Base-by-base conservation (phyloP, 2,329 filamentous ascomycete genomes). In the Fusarium miscanthi region DNA sequence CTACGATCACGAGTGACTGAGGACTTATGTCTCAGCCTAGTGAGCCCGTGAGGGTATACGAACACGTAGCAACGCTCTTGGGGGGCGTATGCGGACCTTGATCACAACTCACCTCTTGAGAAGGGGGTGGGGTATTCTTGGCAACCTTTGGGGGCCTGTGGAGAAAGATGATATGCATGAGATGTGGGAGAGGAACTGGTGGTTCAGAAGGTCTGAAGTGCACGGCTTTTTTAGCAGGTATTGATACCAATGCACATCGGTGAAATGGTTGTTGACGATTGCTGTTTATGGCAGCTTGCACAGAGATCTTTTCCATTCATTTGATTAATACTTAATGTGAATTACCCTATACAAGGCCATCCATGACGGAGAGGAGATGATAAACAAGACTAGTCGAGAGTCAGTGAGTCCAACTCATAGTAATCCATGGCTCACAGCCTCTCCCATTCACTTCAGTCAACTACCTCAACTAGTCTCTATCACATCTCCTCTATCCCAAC, bases 291-390 rank as follows among this genome's bases (percentile, higher is more conserved):
- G 9, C 21, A 30, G 21, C 27, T 6, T 11, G 3, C 21, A 9
- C 14, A 3, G 6, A 6, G 10, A 17, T 6, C 27, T n/a, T 48
- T 31, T 8, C 0, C 27, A 17, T 17, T 27, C 27, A 30, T 11
- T 48, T 3, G 5, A n/a, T n/a, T 2, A 8, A 4, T 8, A 9
- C 9, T 16, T 5, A n/a, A 30, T 30, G 2, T 1, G 16, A 4
- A n/a, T 16, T 6, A n/a, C 7, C 9, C 1, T 11, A 6, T 0
- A 13, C 4, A n/a, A n/a, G 6, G 1, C 6, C 8, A 16, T 30
- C 4, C 0, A 0, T 33, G 11, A 25, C 8, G 6, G 2, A 21
- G 4, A 16, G 12, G 2, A 21, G 17, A 11, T 4, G n/a, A 14
- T 19, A 19, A 7, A 0, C 17, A 19, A 23, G 11, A 19, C 17